Evolutionary conservation across 2,329 filamentous ascomycete species (phyloP).

Genomic region (Byssochlamys sp.): DNA sequence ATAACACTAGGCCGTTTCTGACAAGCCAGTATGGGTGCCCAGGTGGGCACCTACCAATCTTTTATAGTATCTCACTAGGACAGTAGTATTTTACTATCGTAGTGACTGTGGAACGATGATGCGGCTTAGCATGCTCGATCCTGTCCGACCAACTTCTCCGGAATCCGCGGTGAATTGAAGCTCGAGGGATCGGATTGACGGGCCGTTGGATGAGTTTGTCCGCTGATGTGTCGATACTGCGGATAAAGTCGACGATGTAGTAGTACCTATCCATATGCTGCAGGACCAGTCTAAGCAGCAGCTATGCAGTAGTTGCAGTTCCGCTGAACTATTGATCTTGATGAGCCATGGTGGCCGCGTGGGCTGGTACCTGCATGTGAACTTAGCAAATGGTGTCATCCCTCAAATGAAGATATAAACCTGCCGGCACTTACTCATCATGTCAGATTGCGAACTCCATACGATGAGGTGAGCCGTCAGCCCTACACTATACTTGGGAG

Average conservation of each 20-base stretch:
- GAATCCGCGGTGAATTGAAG: not conserved
- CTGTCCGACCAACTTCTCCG: not conserved
- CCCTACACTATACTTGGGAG: not conserved
- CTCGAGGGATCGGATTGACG: not conserved
- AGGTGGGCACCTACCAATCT: too few species aligned
- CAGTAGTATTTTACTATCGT: not conserved
- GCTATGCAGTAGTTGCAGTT: not conserved
- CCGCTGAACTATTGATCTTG: not conserved
- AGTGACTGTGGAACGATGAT: not conserved
- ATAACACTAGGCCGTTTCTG: not conserved
- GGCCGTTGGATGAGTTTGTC: not conserved
- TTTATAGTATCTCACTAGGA: not conserved
- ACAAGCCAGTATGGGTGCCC: not conserved
- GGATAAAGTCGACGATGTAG: not conserved
- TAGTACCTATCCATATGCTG: not conserved
- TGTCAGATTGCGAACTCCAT: not conserved
- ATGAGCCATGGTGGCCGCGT: not conserved
- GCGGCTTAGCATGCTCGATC: not conserved
- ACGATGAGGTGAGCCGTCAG: not conserved
- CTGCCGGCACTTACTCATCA: not conserved
- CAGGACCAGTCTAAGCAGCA: not conserved
- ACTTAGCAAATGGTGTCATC: not conserved
- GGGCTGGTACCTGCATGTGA: not conserved
- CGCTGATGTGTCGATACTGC: not conserved
- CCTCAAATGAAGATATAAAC: not conserved